Evolutionary conservation across 805 yeast species (phyloP).

Genomic region (Yarrowia deformans): DNA sequence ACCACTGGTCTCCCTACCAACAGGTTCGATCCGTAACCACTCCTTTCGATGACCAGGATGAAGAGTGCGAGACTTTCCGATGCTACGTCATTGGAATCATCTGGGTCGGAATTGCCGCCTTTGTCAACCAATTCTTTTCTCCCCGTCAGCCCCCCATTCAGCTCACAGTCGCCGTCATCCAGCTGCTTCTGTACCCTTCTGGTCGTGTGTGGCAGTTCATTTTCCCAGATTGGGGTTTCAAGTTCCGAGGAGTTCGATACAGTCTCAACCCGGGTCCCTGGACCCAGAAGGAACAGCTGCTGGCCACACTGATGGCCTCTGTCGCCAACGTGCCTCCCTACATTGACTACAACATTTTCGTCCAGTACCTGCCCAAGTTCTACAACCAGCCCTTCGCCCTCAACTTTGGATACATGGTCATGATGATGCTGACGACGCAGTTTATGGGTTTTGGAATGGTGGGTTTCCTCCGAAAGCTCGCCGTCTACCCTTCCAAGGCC

Average conservation of each 20-base stretch:
- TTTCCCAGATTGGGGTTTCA: constrained; percentile 52
- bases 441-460: constrained; percentile 74
- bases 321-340: constrained; percentile 55
- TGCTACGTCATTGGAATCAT: constrained; percentile 59
- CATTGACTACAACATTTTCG: constrained; percentile 43
- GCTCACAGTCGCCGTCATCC: constrained; percentile 59
- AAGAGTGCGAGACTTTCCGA: constrained; percentile 60
- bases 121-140: constrained; percentile 57
- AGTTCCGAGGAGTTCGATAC: constrained; percentile 52
- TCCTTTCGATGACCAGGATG: constrained; percentile 56
- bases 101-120: constrained; percentile 63
- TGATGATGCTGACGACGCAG: constrained; percentile 63
- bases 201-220: constrained; percentile 50
- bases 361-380: constrained; percentile 49
- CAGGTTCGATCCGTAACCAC: constrained; percentile 62
- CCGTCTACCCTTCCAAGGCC: constrained; percentile 60
- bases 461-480: constrained; percentile 65
- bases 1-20: constrained; percentile 55
- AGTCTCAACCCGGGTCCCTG: constrained; percentile 70
- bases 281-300: constrained; percentile 70
- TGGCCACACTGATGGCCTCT: constrained; percentile 56
- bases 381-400: constrained; percentile 48
- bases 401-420: constrained; percentile 61
- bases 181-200: constrained; percentile 64
- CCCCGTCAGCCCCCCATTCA: constrained; percentile 60